A percentile compares a stretch with the other conserved stretches of the same genome.
These are phyloP conservation scores for Gentiana macrophylla DNA, from an alignment of 257 asterid genomes.

Conservation along the genomic window DNA sequence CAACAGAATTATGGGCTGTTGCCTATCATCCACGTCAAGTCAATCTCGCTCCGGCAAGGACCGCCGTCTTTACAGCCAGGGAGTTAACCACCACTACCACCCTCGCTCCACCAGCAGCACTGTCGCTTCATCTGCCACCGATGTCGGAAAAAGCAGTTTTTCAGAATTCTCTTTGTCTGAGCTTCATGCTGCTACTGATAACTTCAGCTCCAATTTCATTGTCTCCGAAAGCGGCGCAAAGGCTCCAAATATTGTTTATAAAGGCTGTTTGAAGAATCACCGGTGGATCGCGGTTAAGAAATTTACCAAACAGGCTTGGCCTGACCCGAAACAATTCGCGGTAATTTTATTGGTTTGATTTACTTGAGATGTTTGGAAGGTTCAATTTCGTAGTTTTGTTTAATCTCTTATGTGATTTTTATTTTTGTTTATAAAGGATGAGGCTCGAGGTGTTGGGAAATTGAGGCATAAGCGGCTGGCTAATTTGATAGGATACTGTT, in stretches of 20 bases:
- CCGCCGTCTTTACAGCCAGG: slow-evolving; percentile 5
- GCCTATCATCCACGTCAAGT: slow-evolving; percentile 26
- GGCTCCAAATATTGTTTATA: slow-evolving; percentile 63
- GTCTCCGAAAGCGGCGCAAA: slow-evolving; percentile 65
- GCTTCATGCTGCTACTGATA: slow-evolving; percentile 53
- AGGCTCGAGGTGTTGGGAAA: slow-evolving; percentile 58
- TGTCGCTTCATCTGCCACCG: slow-evolving; percentile 6
- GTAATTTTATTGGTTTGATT: slow-evolving; percentile 18
- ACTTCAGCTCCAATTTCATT: slow-evolving; percentile 50
- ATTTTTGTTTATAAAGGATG: slow-evolving; percentile 25
- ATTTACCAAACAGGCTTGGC: slow-evolving; percentile 61
- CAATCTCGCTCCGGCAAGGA: slow-evolving; percentile 42
- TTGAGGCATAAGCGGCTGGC: slow-evolving; percentile 50
- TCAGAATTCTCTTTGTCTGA: slow-evolving; percentile 39
- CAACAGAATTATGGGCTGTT: slow-evolving; percentile 38
- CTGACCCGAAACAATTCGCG: slow-evolving; percentile 70
- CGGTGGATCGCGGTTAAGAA: slow-evolving; percentile 61
- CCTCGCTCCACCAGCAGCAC: slow-evolving; percentile 13
- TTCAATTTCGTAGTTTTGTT: slow-evolving; percentile 1
- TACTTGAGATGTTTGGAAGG: too few relatives aligned
- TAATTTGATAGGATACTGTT: slow-evolving; percentile 58
- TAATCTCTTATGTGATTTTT: too few relatives aligned
- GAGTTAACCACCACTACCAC: slow-evolving; percentile 9
- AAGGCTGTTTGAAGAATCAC: slow-evolving; percentile 51
- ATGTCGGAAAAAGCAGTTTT: slow-evolving; percentile 32